Evolutionary conservation across 2,329 filamentous ascomycete genomes (phyloP), one percentile per base, ranked within the genome.

Genomic region (Ceratocystis ficicola): DNA sequence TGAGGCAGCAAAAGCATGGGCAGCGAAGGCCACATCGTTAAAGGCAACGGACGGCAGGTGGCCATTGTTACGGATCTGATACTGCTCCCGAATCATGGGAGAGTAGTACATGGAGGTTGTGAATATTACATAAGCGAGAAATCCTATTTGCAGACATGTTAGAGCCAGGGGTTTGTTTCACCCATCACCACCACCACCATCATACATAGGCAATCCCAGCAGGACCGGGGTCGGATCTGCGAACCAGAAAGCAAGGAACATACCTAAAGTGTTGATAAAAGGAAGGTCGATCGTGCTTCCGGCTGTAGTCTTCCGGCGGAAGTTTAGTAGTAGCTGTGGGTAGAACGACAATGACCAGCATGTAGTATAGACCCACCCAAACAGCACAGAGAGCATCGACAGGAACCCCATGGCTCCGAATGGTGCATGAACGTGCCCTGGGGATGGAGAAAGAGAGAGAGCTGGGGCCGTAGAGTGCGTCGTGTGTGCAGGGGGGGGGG

Each of bases 281-380:
- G 90, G 90, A 72, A 95, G 96, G 74, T 96, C 92, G 69, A 95
- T 86, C 0, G 90, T 89, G 3, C 93, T 86, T 50, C 94, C 94
- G 22, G 84, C 81, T 3, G 92, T 96, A 7, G 89, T 88, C 66
- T 84, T 83, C 65, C 90, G 86, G 36, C 79, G 79, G 74, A 81
- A 87, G 79, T 96, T 97, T 69, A 90, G 82, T 68, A 95, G 76
- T 5, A 88, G 85, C 74, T 97, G 94, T 1, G 93, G 92, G 74
- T 97, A 97, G 77, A 96, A 97, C 17, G 90, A 95, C 17, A 86
- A 77, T 12, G 89, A 93, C 93, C 93, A 94, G 75, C 83, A 85
- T 62, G 86, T 69, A 69, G 84, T 86, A 76, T 92, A 92, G 72
- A 86, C 76, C 87, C 88, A 91, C 74, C 88, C 88, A 70, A 89